Evolutionary conservation across 2,329 filamentous ascomycete genomes (phyloP), one percentile per base, ranked within the genome.

Genomic region (Phyllachora maydis): DNA sequence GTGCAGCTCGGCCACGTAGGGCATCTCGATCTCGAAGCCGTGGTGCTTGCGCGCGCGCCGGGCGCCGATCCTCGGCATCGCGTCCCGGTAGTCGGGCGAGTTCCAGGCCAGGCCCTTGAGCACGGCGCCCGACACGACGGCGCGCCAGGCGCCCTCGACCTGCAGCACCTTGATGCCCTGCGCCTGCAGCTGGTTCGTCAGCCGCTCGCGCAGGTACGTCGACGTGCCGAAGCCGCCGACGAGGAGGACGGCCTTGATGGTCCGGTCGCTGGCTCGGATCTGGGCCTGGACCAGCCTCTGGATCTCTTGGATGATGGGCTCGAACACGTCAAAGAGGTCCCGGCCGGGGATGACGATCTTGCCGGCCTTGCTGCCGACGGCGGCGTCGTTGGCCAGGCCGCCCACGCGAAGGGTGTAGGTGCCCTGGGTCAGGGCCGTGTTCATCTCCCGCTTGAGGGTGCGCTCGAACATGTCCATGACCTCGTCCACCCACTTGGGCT

Each of bases 41-140:
- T 56, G 56, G 30, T 54, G 47, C 31, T 52, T 55, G 18, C 53
- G 44, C 6, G 49, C 51, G 26, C 38, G 42, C 24, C 52, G 43
- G 18, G 49, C 49, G 29, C 42, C 41, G 15, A 56, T 39, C 23
- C 39, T 42, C 22, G 56, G 46, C 23, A 40, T 36, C 7, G 43
- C 44, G n/a, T n/a, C n/a, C n/a, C n/a, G n/a, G n/a, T n/a, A n/a
- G n/a, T n/a, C n/a, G 0, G 48, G 43, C 1, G 40, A 38, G 15
- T 35, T 37, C 12, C 44, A 41, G 2, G 48, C 45, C 2, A 59
- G 37, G 1, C 55, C 56, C 33, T 54, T 56, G 43, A 59, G 53
- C 4, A 54, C 52, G 9, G 59, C 59, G 5, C 59, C 59, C 16
- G 52, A 52, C 2, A 57, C 55, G 5, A 63, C 54, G 2, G 57